These are phyloP conservation scores for Luffa aegyptiaca DNA, from an alignment of 306 rosid genomes.

Conservation along the genomic window DNA sequence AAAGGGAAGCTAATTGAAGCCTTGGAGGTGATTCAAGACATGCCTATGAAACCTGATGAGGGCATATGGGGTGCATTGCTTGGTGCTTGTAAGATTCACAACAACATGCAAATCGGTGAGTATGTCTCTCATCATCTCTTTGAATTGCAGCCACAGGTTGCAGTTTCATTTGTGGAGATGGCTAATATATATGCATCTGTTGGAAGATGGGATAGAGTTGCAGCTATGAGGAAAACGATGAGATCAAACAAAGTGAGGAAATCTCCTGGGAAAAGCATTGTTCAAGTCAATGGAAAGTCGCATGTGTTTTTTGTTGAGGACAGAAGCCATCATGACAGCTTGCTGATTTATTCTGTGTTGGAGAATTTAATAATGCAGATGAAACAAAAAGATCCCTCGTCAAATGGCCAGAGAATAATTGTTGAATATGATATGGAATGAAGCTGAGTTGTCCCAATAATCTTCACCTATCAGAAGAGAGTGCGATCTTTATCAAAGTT, in stretches of 20 bases:
- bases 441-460: not conserved
- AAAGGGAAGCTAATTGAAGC: constrained; percentile 48
- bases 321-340: constrained; percentile 40
- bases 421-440: not conserved
- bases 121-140: constrained; percentile 27
- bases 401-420: not conserved
- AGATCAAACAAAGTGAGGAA: constrained; percentile 39
- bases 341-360: constrained; percentile 31
- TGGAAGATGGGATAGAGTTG: constrained; percentile 59
- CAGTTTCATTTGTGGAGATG: constrained; percentile 53
- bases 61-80: constrained; percentile 65
- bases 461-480: not conserved
- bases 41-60: constrained; percentile 50
- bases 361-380: constrained; percentile 29
- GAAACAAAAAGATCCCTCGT: constrained; percentile 17
- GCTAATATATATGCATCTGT: constrained; percentile 56
- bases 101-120: constrained; percentile 31
- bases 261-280: constrained; percentile 49
- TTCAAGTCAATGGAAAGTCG: constrained; percentile 40
- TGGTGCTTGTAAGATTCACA: constrained; percentile 56
- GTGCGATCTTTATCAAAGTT: too few species aligned
- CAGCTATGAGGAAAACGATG: constrained; percentile 45
- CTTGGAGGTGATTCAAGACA: constrained; percentile 29
- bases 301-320: constrained; percentile 44
- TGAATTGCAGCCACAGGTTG: constrained; percentile 38